phyloP scores from a whole-genome alignment of 208 protist species.

The Acanthamoeba triangularis region DNA sequence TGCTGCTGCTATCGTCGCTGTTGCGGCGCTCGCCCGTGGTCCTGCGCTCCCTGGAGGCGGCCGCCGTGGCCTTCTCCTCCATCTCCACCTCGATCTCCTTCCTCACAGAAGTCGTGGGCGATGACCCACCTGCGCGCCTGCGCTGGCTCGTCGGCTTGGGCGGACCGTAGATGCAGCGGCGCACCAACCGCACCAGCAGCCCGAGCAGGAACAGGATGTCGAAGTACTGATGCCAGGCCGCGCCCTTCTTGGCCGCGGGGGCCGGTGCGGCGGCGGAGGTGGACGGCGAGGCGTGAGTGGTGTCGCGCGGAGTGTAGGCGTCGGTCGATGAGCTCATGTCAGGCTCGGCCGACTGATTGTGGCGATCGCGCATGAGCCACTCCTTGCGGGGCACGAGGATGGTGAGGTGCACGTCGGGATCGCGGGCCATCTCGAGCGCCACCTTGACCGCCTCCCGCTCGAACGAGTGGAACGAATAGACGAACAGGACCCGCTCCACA shows the following conservation, averaged over 20 bases:
- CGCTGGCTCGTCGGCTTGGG: background rate
- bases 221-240: background rate
- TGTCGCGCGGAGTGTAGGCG: background rate
- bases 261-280: no score
- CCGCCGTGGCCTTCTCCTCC: background rate
- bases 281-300: background rate
- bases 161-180: background rate
- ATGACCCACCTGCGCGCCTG: no score
- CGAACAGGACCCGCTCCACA: background rate
- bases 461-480: conserved; percentile 31
- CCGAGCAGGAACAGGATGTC: background rate
- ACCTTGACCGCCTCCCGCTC: background rate
- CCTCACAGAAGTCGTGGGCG: background rate
- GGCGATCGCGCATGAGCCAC: background rate
- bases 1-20: no score
- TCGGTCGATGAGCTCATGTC: background rate
- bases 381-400: background rate
- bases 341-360: no score
- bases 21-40: no score
- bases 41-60: no score
- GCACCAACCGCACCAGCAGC: background rate
- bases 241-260: background rate
- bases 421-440: background rate
- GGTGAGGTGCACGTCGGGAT: background rate
- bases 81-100: background rate